A percentile compares a stretch with the other conserved stretches of the same genome.
Conservation (phyloP, 1,284 basidiomycete genomes). For the Puccinia hordei region DNA sequence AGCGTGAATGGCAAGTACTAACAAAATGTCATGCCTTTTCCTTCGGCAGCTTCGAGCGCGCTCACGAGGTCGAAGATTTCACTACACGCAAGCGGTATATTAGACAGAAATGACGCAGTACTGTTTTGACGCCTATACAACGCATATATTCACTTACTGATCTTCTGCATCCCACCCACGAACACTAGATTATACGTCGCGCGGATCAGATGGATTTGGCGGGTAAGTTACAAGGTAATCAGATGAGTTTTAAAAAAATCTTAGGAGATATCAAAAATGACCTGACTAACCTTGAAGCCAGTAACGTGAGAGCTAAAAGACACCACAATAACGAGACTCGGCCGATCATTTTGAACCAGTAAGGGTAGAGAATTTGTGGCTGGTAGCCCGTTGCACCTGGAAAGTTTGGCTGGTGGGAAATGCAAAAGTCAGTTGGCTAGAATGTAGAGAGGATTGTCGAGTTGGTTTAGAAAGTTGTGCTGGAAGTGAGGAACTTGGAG, state of each 20-base stretch:
- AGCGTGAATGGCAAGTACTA: conserved; percentile 62
- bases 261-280: background rate
- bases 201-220: background rate
- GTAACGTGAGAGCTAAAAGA: background rate
- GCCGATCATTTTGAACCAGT: background rate
- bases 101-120: background rate
- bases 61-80: conserved; percentile 95
- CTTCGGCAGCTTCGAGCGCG: conserved; percentile 77
- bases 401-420: background rate
- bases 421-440: background rate
- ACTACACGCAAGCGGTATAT: conserved; percentile 49
- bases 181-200: conserved; percentile 12
- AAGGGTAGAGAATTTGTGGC: background rate
- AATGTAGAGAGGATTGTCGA: background rate
- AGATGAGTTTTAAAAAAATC: background rate
- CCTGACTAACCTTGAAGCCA: conserved; percentile 3
- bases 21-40: conserved; percentile 86
- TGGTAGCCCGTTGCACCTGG: background rate
- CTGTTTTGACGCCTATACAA: background rate
- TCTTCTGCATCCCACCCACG: conserved; percentile 47
- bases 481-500: background rate
- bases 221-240: background rate
- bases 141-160: conserved; percentile 31
- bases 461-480: no score
- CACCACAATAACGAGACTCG: conserved; percentile 6